phyloP scores from a whole-genome alignment of 1,139 yeast genomes.

The Yamadazyma triangularis region DNA sequence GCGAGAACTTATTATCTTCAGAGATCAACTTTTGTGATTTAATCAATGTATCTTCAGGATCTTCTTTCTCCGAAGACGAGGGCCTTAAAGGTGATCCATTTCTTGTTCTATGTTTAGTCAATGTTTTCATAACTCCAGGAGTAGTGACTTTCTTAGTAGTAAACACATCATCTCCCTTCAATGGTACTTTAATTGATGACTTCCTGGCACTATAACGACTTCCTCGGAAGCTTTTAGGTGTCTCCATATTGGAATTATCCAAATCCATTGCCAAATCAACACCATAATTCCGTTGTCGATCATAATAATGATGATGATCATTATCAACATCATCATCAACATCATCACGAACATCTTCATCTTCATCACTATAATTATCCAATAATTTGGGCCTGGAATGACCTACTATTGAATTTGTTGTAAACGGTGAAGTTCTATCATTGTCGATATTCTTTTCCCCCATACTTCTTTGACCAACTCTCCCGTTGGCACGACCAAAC shows the following conservation, averaged over 20 bases:
- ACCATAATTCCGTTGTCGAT: constrained; percentile 1
- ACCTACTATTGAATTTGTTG: too few species aligned
- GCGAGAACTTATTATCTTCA: constrained; percentile 19
- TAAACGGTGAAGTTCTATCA: too few species aligned
- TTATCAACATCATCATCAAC: too few species aligned
- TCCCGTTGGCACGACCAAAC: too few species aligned
- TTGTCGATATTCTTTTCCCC: too few species aligned
- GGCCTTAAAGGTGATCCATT: constrained; percentile 16
- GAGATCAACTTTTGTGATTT: constrained; percentile 16
- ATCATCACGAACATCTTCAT: constrained; percentile 1
- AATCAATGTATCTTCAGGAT: constrained; percentile 12
- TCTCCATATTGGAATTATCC: constrained; percentile 22
- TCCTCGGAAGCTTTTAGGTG: constrained; percentile 14
- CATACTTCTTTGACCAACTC: too few species aligned
- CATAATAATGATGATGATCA: too few species aligned
- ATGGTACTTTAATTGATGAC: constrained; percentile 16
- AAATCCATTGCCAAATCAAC: constrained; percentile 16
- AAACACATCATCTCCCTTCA: constrained; percentile 12
- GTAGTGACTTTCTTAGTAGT: constrained; percentile 6
- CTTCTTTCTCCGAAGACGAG: constrained; percentile 3
- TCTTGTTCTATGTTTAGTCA: constrained; percentile 11
- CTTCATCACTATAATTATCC: constrained; percentile 1
- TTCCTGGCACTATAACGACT: constrained; percentile 7
- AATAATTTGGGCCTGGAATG: neutral
- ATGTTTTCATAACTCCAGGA: constrained; percentile 7